Evolutionary conservation across 352 stramenopile genomes (phyloP), one percentile per base, ranked within the genome.

Genomic region (Pythium coloratum): DNA sequence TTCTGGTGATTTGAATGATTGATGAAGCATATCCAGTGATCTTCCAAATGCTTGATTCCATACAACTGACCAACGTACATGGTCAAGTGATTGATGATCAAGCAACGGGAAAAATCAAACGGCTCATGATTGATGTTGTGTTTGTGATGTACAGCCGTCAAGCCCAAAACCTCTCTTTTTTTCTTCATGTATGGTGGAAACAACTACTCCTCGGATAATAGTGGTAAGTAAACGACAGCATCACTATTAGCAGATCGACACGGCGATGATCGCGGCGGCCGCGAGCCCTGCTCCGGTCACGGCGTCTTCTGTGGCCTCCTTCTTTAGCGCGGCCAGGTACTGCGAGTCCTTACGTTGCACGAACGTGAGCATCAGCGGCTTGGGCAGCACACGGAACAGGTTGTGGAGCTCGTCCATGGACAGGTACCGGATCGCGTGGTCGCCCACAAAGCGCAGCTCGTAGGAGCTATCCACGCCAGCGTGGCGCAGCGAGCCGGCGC

Each of bases 321-420:
- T 59, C 18, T 70, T 74, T 47, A 86, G 53, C 32, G 73, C 50
- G 0, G 71, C 62, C 53, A 81, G 69, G 47, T 88, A 77, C 55
- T 77, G 70, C 20, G 75, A 79, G 18, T 91, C 81, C 28, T 78
- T 77, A 62, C 68, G 72, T 66, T 89, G 81, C 12, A 83, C 76
- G 65, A 94, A 94, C 9, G 71, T 80, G 66, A 94, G 72, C 10
- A 65, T 61, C 32, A 81, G 87, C 3, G 86, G 86, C 67, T 91
- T 91, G 63, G 76, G 62, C 18, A 76, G 64, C 33, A 77, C 66
- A 32, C 80, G 76, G 33, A 94, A 82, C 30, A 87, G 69, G 28
- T 76, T 70, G 51, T 90, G 72, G 47, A 94, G 77, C 73, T 92
- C 76, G 42, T 86, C 74, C 74, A 94, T 80, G 28, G 74, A 73